Conservation (phyloP, 768 basidiomycete genomes). For the Mycena belliarum region DNA sequence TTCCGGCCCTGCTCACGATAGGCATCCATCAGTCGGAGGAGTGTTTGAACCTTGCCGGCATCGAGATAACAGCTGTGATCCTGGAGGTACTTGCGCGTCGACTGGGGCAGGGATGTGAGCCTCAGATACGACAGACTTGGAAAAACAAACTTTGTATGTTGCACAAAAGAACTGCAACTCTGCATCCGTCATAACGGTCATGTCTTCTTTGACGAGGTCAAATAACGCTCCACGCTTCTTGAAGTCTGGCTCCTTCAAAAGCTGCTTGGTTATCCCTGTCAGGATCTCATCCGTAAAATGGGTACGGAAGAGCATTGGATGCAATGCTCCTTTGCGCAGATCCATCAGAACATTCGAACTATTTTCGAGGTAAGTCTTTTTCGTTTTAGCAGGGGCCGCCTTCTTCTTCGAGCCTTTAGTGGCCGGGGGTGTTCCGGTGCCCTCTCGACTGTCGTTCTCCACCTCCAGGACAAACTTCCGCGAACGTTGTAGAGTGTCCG, state of each 20-base stretch:
- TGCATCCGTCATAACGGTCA: constrained; percentile 97
- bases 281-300: constrained; percentile 79
- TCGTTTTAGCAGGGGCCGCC: constrained; percentile 30
- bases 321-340: constrained; percentile 91
- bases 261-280: constrained; percentile 71
- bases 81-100: constrained; percentile 72
- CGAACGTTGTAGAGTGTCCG: constrained; percentile 81
- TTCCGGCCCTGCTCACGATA: constrained; percentile 74
- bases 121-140: not conserved
- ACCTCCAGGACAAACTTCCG: constrained; percentile 73
- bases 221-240: constrained; percentile 78
- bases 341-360: constrained; percentile 97
- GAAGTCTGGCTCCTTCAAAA: constrained; percentile 92
- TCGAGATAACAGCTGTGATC: constrained; percentile 76
- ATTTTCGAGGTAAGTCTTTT: constrained; percentile 73
- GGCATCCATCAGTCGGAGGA: constrained; percentile 69
- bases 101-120: constrained; percentile 39
- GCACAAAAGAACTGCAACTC: constrained; percentile 88
- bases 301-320: constrained; percentile 94
- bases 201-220: constrained; percentile 92
- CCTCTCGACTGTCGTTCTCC: constrained; percentile 29
- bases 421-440: constrained; percentile 23
- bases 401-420: constrained; percentile 46
- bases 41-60: constrained; percentile 81
- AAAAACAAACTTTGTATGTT: constrained; percentile 72